These are phyloP conservation scores for Pseudomassariella vexata DNA, from an alignment of 2,329 filamentous ascomycete genomes.

Conservation along the genomic window DNA sequence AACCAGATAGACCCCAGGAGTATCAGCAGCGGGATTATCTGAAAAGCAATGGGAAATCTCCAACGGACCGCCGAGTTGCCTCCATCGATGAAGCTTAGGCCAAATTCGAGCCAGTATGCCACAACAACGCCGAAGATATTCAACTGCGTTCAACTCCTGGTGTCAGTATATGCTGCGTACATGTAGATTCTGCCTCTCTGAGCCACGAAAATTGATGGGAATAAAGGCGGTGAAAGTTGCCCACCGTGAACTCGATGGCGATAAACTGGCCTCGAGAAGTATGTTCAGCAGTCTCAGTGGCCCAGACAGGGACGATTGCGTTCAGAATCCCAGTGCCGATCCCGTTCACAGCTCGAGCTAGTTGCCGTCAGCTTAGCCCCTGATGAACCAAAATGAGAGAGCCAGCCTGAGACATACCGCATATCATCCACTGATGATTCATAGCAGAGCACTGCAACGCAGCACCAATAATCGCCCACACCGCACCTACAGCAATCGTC, in stretches of 20 bases:
- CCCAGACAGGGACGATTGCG: conserved; percentile 66
- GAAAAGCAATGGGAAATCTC: conserved; percentile 66
- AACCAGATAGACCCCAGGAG: conserved; percentile 55
- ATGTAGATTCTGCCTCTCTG: no score
- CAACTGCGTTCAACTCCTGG: no score
- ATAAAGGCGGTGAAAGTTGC: no score
- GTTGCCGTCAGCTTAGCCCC: conserved; percentile 5
- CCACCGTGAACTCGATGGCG: conserved; percentile 67
- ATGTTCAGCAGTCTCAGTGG: conserved; percentile 63
- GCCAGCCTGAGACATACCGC: conserved; percentile 42
- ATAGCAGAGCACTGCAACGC: conserved; percentile 59
- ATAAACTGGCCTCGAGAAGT: conserved; percentile 64
- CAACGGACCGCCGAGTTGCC: conserved; percentile 55
- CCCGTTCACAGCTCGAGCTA: conserved; percentile 54
- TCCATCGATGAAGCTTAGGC: conserved; percentile 54
- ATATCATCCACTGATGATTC: conserved; percentile 67
- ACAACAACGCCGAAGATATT: conserved; percentile 67
- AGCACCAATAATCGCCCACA: conserved; percentile 56
- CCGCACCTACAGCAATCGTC: conserved; percentile 54
- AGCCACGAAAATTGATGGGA: no score
- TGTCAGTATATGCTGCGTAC: no score
- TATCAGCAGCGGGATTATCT: conserved; percentile 57
- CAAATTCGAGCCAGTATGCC: conserved; percentile 56
- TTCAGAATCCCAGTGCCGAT: conserved; percentile 66
- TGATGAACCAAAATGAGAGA: not conserved